Evolutionary conservation across 2,329 filamentous ascomycete genomes (phyloP).

Genomic region (Pseudofabraea citricarpa): DNA sequence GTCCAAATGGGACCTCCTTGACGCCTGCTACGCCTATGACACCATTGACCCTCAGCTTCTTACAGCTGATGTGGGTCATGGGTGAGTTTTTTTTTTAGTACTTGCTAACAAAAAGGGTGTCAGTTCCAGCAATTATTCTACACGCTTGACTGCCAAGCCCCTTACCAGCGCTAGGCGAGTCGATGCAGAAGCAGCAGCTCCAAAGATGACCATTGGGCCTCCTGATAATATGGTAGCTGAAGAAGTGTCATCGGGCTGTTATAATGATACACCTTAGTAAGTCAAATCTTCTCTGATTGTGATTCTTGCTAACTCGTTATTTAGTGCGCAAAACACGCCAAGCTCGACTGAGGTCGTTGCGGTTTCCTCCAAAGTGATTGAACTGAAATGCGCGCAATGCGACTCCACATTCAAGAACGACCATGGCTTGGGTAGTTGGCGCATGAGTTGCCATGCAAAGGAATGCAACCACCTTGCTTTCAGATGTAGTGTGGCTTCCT

Average conservation of each 20-base stretch:
- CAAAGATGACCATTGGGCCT: no score
- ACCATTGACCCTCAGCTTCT: background rate
- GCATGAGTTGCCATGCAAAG: background rate
- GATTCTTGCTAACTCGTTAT: no score
- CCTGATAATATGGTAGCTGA: no score
- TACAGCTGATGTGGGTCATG: slow-evolving; percentile 8
- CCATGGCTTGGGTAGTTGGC: background rate
- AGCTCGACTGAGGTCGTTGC: no score
- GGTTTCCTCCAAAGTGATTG: no score
- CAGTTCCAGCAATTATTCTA: background rate
- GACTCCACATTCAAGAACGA: background rate
- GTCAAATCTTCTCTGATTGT: no score
- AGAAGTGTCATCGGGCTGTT: no score
- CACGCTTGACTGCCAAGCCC: no score
- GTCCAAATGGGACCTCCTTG: slow-evolving; percentile 9
- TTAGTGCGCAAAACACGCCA: no score
- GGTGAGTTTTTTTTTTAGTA: slow-evolving; percentile 19
- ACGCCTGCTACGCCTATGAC: slow-evolving; percentile 12
- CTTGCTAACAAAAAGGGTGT: slow-evolving; percentile 21
- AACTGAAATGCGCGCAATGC: background rate
- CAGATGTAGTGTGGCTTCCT: background rate
- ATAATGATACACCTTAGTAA: no score
- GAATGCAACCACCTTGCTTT: background rate
- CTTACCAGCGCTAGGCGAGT: no score
- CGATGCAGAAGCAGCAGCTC: no score